Evolutionary conservation across 164 flowering plant species (phyloP).

Genomic region (Houttuynia cordata): DNA sequence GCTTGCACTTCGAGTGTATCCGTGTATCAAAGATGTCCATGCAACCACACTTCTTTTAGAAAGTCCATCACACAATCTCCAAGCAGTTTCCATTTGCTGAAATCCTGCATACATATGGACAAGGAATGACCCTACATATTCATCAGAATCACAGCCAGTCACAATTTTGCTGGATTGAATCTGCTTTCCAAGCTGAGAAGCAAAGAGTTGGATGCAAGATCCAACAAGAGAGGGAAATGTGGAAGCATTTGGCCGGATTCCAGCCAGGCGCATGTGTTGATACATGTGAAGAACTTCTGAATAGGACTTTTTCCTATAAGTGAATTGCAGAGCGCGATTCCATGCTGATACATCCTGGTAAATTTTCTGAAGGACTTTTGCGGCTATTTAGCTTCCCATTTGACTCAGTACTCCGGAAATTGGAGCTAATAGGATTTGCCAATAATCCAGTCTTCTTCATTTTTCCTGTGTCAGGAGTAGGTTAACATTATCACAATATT

Average conservation of each 20-base stretch:
- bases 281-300: conserved; percentile 6
- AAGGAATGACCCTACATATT: conserved; percentile 7
- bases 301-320: not conserved
- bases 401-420: too few species aligned
- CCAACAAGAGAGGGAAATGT: conserved; percentile 10
- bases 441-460: too few species aligned
- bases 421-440: too few species aligned
- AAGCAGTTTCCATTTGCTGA: conserved; percentile 1
- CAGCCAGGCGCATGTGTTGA: conserved; percentile 2
- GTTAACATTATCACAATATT: too few species aligned
- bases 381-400: too few species aligned
- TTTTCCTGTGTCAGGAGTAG: too few species aligned
- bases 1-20: conserved; percentile 4
- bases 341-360: conserved; percentile 1
- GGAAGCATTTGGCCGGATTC: conserved; percentile 6
- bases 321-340: conserved; percentile 4
- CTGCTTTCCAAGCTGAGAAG: conserved; percentile 3
- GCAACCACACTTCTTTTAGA: conserved; percentile 9
- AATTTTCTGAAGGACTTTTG: not conserved
- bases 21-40: conserved; percentile 9
- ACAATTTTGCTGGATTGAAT: conserved; percentile 2
- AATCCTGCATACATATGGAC: conserved; percentile 2
- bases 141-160: conserved; percentile 7
- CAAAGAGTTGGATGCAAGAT: conserved; percentile 5
- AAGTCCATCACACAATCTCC: conserved; percentile 5